Evolutionary conservation across 345 rosid species (phyloP), one percentile per base, ranked within the genome.

Genomic region (Brassica rapa): DNA sequence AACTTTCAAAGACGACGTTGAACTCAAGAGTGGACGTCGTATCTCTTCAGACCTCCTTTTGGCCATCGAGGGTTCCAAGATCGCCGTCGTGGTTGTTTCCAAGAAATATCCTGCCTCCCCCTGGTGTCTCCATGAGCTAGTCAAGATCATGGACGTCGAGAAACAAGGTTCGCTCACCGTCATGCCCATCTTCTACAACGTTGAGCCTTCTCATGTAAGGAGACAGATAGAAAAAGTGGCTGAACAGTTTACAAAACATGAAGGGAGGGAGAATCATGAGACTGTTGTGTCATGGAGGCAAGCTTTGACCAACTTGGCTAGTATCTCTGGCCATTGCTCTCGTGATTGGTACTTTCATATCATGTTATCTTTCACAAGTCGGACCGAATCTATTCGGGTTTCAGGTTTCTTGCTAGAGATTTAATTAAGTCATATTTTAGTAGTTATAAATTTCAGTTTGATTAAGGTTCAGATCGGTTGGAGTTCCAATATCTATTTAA

Each of bases 81-180:
- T 77, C 16, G 68, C 76, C 4, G 43, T 77, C 11, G 49, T 77
- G 37, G 60, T 77, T 4, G 60, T 77, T 53, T 70, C 80, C 0
- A 46, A 32, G 35, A 21, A 62, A 10, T 77, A 77, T n/a, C 70
- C 70, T 9, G 66, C 75, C 8, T 49, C 75, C 14, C 11, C 23
- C 4, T 74, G 78, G 78, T 74, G 78, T 55, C 78, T 74, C 37
- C 62, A 74, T 5, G 76, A 77, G 70, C 71, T 77, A 1, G 43
- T 70, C 1, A 35, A 77, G 59, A 77, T 77, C 63, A 49, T 73
- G 21, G 55, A 66, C 6, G 67, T 46, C 21, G 72, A 49, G 41
- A 53, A 74, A 30, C 32, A 14, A 1, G 43, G 65, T 12, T 23
- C 51, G 2, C 39, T 74, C 51, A 19, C 51, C 15, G 83, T 74